Base-by-base conservation (phyloP, 768 basidiomycete species). In the Astraeus odoratus region DNA sequence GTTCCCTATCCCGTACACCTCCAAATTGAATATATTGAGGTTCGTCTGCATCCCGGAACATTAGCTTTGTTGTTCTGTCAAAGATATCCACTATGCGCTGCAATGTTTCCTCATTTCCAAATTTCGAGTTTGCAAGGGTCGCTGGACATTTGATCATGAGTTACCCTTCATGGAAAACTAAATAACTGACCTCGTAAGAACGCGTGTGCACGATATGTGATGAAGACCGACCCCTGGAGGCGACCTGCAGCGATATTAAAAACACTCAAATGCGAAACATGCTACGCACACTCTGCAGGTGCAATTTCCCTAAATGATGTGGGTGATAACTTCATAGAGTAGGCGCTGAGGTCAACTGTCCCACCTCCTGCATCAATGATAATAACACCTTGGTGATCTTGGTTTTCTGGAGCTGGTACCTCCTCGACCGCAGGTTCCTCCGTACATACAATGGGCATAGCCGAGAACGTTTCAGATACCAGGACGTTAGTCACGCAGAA, bases 281-380 rank as follows among this genome's bases (percentile, higher is more conserved):
- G n/a, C 4, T 2, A 51, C 62, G 37, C 30, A 67, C 67, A 66
- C 20, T 62, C 63, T 26, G 59, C 53, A 34, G 61, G 56, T 36
- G 58, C 55, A 33, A 72, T 57, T 42, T 71, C 68, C 23, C 68
- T 55, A 42, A 71, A 63, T 4, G 52, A 53, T 53, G 66, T 43
- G 52, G 66, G 65, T 18, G 67, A 67, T n/a, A 60, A 54, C 27
- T 64, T 62, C 59, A 71, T 66, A 16, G 51, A 62, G 56, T 58
- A 71, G 26, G 62, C 67, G 39, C 72, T 73, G 10, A 70, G 40
- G 39, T 70, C 69, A 10, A 67, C 51, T 0, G 67, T 71, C 1
- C 66, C 64, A 9, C 72, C 72, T 8, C 76, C 77, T 4, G 73
- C 74, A 49, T 78, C 76, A 16, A 76, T 68, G 10, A 77, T 59